phyloP scores from a whole-genome alignment of 164 flowering plant species.

The Akebia trifoliata region DNA sequence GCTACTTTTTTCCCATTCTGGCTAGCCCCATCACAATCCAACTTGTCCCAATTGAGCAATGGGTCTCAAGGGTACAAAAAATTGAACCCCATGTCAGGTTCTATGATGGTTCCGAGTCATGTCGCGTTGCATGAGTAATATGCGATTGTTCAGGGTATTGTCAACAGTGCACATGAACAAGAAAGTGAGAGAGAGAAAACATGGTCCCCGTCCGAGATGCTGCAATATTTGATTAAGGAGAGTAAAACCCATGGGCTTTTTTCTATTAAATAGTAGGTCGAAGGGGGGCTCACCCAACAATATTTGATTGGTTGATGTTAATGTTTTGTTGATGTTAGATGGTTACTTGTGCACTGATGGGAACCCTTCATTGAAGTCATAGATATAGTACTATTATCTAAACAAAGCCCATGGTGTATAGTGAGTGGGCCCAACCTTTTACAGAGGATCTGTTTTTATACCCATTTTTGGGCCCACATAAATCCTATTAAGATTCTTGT shows the following conservation, averaged over 20 bases:
- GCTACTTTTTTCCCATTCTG: neutral
- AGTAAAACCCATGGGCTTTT: constrained; percentile 11
- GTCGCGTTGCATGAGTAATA: constrained; percentile 11
- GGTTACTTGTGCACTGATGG: constrained; percentile 6
- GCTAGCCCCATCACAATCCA: constrained; percentile 5
- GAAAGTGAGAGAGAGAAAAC: neutral
- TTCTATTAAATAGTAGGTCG: neutral
- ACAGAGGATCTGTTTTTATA: neutral
- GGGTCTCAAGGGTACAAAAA: neutral
- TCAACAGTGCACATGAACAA: constrained; percentile 22
- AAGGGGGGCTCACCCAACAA: neutral
- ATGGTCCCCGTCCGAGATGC: constrained; percentile 18
- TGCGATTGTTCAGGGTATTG: constrained; percentile 16
- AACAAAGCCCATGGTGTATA: no score
- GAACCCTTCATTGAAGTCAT: constrained; percentile 3
- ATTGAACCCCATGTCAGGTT: neutral
- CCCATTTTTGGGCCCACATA: neutral
- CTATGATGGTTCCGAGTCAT: constrained; percentile 7
- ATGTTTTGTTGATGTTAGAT: neutral
- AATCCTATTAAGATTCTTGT: neutral
- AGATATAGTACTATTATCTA: no score
- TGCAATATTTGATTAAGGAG: neutral
- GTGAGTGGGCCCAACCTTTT: neutral
- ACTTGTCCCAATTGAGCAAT: constrained; percentile 11
- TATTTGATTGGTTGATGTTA: neutral